Conservation (phyloP, 1,284 basidiomycete species). For the Fomitopsis betulina region DNA sequence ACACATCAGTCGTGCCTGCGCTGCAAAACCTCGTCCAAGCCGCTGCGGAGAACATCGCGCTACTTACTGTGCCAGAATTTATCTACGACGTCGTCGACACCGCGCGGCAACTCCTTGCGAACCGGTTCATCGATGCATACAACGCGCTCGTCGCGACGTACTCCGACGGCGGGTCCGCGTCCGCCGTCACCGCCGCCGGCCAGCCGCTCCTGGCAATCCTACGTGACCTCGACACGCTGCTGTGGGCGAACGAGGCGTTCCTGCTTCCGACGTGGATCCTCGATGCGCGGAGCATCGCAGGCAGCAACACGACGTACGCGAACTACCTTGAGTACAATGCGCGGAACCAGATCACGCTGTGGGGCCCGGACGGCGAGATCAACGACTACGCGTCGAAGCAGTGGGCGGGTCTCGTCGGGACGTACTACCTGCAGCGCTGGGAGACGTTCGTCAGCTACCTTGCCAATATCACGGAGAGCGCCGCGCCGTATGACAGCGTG, state of each 20-base stretch:
- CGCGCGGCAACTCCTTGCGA: constrained; percentile 36
- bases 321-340: constrained; percentile 36
- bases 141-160: constrained; percentile 27
- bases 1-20: constrained; percentile 33
- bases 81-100: constrained; percentile 39
- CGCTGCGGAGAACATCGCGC: constrained; percentile 12
- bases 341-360: constrained; percentile 41
- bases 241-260: constrained; percentile 33
- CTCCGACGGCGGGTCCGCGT: constrained; percentile 17
- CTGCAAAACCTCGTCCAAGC: constrained; percentile 32
- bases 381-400: constrained; percentile 42
- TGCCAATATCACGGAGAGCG: constrained; percentile 23
- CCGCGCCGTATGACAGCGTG: constrained; percentile 26
- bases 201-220: constrained; percentile 29
- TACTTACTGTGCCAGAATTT: constrained; percentile 32
- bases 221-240: constrained; percentile 32
- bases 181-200: constrained; percentile 20
- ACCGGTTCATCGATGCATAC: constrained; percentile 36
- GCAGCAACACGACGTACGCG: constrained; percentile 27
- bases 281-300: constrained; percentile 30
- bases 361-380: constrained; percentile 41
- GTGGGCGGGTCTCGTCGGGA: constrained; percentile 37
- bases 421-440: constrained; percentile 36
- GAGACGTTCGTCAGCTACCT: constrained; percentile 32
- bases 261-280: constrained; percentile 35